Conservation (phyloP, 257 asterid genomes). For the Linderniella brevidens region DNA sequence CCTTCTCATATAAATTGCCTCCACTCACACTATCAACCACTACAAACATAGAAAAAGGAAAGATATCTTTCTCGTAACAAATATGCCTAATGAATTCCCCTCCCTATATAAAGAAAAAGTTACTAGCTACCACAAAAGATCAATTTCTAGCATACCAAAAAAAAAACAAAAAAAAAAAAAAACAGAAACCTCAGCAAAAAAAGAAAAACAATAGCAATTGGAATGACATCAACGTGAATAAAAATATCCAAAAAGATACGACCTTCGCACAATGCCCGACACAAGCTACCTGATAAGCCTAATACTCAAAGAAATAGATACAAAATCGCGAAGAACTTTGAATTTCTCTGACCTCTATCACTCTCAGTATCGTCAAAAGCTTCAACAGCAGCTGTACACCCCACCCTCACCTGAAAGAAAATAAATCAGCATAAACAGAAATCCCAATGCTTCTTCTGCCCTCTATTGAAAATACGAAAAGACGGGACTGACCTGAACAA, state of each 20-base stretch:
- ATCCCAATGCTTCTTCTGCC: neutral
- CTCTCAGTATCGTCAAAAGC: constrained; percentile 41
- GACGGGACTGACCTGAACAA: constrained; percentile 19
- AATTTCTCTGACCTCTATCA: constrained; percentile 17
- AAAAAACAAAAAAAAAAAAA: too few species aligned
- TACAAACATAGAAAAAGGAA: constrained; percentile 3
- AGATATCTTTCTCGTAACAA: neutral
- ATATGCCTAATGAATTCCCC: neutral
- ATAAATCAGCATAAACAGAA: neutral
- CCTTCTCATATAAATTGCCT: constrained; percentile 10
- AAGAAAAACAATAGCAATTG: too few species aligned
- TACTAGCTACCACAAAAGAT: neutral
- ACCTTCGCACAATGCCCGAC: too few species aligned
- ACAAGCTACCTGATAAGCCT: neutral
- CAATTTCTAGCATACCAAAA: too few species aligned
- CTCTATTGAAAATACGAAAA: neutral
- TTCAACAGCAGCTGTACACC: constrained; percentile 36
- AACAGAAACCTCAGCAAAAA: too few species aligned
- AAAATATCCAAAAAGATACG: too few species aligned
- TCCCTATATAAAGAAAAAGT: neutral
- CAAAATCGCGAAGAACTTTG: neutral
- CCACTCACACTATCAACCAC: constrained; percentile 18
- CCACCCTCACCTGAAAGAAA: constrained; percentile 23
- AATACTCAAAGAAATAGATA: neutral
- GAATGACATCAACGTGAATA: too few species aligned